Conservation (phyloP, 495 filamentous ascomycete species). For the Penicillium pancosmium region DNA sequence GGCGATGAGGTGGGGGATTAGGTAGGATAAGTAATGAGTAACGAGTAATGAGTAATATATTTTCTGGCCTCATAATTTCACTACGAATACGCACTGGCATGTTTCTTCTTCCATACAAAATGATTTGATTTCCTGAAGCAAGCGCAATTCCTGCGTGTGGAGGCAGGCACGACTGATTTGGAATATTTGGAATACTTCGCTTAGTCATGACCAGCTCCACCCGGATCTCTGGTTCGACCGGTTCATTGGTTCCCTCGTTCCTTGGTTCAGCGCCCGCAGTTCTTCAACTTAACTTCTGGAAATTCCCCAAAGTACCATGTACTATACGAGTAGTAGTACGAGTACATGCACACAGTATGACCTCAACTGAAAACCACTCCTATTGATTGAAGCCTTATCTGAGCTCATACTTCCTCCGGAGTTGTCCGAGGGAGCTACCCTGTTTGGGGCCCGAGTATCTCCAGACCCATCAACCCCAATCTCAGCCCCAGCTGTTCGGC, state of each 20-base stretch:
- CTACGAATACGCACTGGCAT: too few species aligned
- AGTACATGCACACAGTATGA: background rate
- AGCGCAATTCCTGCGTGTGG: slow-evolving; percentile 11
- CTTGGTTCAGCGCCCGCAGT: background rate
- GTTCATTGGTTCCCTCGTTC: background rate
- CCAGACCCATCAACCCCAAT: background rate
- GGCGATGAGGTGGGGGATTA: background rate
- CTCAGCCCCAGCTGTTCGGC: background rate
- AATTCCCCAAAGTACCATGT: background rate
- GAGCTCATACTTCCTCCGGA: background rate
- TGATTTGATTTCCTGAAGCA: slow-evolving; percentile 26
- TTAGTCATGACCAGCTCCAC: slow-evolving; percentile 14
- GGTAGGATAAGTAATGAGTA: too few species aligned
- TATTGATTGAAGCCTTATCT: background rate
- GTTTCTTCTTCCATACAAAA: background rate
- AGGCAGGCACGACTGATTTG: slow-evolving; percentile 9
- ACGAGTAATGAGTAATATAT: too few species aligned
- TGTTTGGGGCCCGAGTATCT: background rate
- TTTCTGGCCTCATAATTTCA: too few species aligned
- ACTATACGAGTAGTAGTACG: background rate
- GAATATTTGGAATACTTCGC: slow-evolving; percentile 12
- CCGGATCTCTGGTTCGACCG: background rate
- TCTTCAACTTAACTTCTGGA: background rate
- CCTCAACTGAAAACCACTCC: background rate
- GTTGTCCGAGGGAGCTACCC: background rate